phyloP scores from a whole-genome alignment of 164 flowering plant species.

The Taxillus chinensis region DNA sequence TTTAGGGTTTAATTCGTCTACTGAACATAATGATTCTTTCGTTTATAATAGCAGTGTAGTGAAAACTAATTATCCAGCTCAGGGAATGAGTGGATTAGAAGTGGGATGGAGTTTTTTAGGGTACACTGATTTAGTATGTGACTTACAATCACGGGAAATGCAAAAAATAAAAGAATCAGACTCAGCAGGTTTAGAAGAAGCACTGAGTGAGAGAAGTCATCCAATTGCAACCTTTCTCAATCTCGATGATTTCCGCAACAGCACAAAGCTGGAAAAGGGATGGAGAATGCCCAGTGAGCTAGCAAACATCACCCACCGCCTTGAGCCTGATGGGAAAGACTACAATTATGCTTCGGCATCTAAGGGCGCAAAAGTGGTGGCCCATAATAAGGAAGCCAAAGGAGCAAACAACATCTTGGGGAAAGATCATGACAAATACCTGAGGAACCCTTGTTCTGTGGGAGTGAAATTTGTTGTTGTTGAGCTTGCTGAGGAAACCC shows the following conservation, averaged over 20 bases:
- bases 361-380: constrained; percentile 81
- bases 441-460: constrained; percentile 78
- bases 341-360: constrained; percentile 74
- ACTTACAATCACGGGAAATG: constrained; percentile 13
- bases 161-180: constrained; percentile 3
- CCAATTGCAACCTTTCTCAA: constrained; percentile 26
- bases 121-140: constrained; percentile 28
- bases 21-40: constrained; percentile 10
- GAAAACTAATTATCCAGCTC: constrained; percentile 20
- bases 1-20: constrained; percentile 21
- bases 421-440: constrained; percentile 67
- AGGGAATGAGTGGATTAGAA: constrained; percentile 19
- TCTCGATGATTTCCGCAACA: constrained; percentile 50
- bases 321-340: constrained; percentile 63
- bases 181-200: constrained; percentile 4
- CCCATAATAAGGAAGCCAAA: constrained; percentile 69
- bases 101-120: constrained; percentile 27
- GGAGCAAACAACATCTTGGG: constrained; percentile 71
- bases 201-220: constrained; percentile 22
- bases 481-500: constrained; percentile 74
- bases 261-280: constrained; percentile 30
- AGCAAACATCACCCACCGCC: constrained; percentile 52
- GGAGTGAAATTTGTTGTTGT: constrained; percentile 56
- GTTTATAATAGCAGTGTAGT: constrained; percentile 8
- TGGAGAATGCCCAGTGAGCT: constrained; percentile 17